Evolutionary conservation across 768 basidiomycete species (phyloP), one percentile per base, ranked within the genome.

Genomic region (Amanita rubescens): DNA sequence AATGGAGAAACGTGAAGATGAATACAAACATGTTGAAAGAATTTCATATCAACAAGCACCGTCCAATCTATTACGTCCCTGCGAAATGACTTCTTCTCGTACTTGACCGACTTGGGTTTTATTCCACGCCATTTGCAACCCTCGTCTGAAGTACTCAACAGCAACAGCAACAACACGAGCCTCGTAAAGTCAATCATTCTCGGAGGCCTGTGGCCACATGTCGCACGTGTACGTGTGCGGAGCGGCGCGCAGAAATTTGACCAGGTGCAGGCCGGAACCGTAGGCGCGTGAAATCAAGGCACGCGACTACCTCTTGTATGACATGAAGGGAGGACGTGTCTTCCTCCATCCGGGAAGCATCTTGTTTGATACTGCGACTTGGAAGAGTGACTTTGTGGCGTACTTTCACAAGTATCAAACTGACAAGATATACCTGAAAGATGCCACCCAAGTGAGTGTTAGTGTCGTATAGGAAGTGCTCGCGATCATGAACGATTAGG

Each of bases 391-490:
- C 2, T 92, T 92, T 68, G 62, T 94, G 43, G 79, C 84, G 8
- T 96, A 90, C 66, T 95, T 94, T 68, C 78, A 82, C 59, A 90
- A 91, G 65, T 80, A 85, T 51, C 73, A 80, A 73, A 91, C 92
- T 10, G 85, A 75, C 15, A 94, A 96, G 66, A 75, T 90, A 1
- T 96, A 87, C 67, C 62, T 97, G 57, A 77, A 90, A 41, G 93
- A 94, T 65, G 90, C 83, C 5, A 94, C 90, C 1, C 87, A 94
- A 77, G 90, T 90, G 54, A 47, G 75, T 51, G 15, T 12, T 6
- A 35, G 33, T 30, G 3, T 45, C 20, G 3, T 34, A 27, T n/a
- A 5, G 8, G 14, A 20, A 6, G 25, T 44, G 5, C 24, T 44
- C 4, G 22, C 49, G 4, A 20, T 24, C 12, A 17, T 25, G 38